Evolutionary conservation across 2,329 filamentous ascomycete species (phyloP).

Genomic region (Diaporthe sp.): DNA sequence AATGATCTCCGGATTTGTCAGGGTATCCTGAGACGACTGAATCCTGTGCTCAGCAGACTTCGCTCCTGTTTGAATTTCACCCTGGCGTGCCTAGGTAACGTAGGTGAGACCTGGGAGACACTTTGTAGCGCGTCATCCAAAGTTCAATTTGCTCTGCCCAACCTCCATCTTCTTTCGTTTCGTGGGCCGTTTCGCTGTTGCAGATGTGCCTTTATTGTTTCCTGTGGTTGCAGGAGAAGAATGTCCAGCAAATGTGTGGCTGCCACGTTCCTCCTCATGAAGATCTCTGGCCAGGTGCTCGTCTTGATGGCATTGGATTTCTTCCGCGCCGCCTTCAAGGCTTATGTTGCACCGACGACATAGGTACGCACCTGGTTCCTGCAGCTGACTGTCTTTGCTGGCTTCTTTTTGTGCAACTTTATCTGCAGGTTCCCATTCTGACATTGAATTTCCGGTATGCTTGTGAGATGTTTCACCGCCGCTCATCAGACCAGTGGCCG

Average conservation of each 20-base stretch:
- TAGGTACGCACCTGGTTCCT: slow-evolving; percentile 55
- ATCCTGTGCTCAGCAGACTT: not conserved
- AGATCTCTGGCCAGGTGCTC: slow-evolving; percentile 96
- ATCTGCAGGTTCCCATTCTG: slow-evolving; percentile 32
- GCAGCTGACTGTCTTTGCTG: slow-evolving; percentile 49
- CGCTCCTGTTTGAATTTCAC: not conserved
- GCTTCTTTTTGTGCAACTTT: slow-evolving; percentile 44
- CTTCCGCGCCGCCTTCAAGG: slow-evolving; percentile 69
- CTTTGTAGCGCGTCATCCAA: slow-evolving; percentile 60
- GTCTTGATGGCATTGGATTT: slow-evolving; percentile 83
- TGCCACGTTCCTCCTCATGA: slow-evolving; percentile 74
- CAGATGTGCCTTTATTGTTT: slow-evolving; percentile 50
- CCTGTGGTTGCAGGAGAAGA: slow-evolving; percentile 52
- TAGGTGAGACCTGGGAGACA: slow-evolving; percentile 22
- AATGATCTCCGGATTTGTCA: not conserved
- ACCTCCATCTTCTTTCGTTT: slow-evolving; percentile 64
- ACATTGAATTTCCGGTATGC: slow-evolving; percentile 39
- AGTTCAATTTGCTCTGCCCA: slow-evolving; percentile 72
- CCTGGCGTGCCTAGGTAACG: not conserved
- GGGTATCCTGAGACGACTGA: slow-evolving; percentile 16
- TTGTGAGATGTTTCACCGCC: slow-evolving; percentile 46
- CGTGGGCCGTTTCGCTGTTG: slow-evolving; percentile 57
- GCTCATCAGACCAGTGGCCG: slow-evolving; percentile 45
- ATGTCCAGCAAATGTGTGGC: slow-evolving; percentile 58
- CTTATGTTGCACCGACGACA: slow-evolving; percentile 77